A percentile compares a stretch with the other conserved stretches of the same genome.
Evolutionary conservation across 768 basidiomycete species (phyloP).

Genomic region (Leccinum olivaceopallidum): DNA sequence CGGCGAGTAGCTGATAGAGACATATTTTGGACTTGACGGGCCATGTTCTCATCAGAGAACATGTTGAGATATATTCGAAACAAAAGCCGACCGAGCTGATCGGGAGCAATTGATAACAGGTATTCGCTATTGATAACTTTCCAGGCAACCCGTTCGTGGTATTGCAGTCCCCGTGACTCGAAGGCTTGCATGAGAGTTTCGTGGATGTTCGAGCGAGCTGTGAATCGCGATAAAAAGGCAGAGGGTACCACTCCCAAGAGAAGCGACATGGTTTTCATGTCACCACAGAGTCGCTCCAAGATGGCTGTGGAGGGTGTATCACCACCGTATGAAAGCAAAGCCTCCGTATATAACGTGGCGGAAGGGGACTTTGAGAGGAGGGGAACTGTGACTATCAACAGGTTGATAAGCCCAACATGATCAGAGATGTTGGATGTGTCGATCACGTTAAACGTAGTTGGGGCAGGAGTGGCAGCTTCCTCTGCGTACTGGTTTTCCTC

Average conservation of each 20-base stretch:
- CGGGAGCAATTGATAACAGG: conserved; percentile 21
- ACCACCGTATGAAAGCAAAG: conserved; percentile 16
- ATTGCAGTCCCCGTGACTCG: conserved; percentile 5
- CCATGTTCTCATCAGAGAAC: conserved; percentile 32
- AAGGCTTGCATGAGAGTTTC: conserved; percentile 18
- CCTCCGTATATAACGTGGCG: conserved; percentile 32
- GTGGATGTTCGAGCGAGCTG: conserved; percentile 29
- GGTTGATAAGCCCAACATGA: conserved; percentile 31
- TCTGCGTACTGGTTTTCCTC: conserved; percentile 23
- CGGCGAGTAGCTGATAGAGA: conserved; percentile 3
- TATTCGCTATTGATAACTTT: conserved; percentile 14
- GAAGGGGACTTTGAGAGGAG: conserved; percentile 26
- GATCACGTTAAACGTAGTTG: conserved; percentile 34
- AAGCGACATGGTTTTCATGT: conserved; percentile 29
- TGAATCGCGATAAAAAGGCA: conserved; percentile 28
- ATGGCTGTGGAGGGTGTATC: conserved; percentile 14
- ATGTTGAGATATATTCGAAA: conserved; percentile 30
- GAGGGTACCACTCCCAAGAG: conserved; percentile 30
- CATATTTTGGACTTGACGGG: conserved; percentile 8
- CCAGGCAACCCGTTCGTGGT: conserved; percentile 30
- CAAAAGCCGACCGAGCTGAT: conserved; percentile 28
- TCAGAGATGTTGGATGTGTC: conserved; percentile 35
- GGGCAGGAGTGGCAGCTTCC: conserved; percentile 19
- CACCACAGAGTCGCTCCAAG: conserved; percentile 28
- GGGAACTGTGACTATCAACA: conserved; percentile 24